phyloP scores from a whole-genome alignment of 352 stramenopile genomes.

The Globisporangium sylvaticum region DNA sequence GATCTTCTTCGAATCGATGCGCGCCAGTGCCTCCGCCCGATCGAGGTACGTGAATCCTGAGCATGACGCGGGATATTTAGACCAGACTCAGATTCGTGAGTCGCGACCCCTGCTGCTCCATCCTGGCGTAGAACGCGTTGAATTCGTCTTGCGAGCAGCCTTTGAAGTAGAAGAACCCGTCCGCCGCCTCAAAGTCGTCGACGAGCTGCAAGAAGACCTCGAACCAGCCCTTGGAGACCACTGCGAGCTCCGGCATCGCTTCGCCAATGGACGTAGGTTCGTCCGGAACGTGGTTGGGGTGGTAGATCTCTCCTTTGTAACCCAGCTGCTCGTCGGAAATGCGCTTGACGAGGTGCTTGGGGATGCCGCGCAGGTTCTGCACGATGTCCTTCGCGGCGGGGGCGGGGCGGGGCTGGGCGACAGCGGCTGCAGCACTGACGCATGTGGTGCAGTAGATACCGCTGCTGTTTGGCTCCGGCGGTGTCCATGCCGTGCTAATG shows the following conservation, averaged over 20 bases:
- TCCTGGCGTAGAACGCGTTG: neutral
- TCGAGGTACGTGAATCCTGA: no score
- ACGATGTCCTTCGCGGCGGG: neutral
- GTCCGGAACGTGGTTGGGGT: neutral
- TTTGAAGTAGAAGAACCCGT: neutral
- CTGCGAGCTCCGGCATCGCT: neutral
- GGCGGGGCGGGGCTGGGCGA: no score
- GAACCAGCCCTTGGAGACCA: neutral
- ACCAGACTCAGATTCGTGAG: no score
- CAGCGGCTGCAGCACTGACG: no score
- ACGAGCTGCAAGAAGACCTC: neutral
- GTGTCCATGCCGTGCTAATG: no score
- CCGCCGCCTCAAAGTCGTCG: neutral
- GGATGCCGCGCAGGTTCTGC: neutral
- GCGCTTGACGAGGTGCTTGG: neutral
- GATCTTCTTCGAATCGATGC: no score
- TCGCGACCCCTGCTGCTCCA: neutral
- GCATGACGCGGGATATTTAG: no score
- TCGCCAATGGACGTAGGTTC: neutral
- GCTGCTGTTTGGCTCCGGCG: no score
- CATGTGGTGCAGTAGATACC: no score
- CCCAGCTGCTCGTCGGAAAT: neutral
- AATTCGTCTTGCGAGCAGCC: neutral
- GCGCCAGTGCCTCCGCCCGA: no score
- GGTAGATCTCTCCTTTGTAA: no score